Evolutionary conservation across 2,329 filamentous ascomycete species (phyloP).

Genomic region (Alternaria sp.): DNA sequence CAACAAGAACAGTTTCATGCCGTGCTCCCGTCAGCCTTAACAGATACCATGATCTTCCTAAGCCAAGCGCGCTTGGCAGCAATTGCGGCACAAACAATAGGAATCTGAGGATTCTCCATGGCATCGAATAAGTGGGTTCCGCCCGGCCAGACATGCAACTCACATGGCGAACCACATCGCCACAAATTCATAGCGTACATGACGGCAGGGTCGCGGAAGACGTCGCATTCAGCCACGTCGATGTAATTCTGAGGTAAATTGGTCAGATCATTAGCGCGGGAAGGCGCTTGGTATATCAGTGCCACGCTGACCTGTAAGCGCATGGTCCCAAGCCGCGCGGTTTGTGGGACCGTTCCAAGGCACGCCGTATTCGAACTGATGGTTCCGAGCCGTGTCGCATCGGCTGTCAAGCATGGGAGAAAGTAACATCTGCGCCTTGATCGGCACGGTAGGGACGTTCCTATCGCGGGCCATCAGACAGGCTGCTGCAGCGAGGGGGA

Average conservation of each 20-base stretch:
- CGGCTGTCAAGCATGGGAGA: constrained; percentile 28
- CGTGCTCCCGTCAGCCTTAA: background rate
- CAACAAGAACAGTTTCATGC: background rate
- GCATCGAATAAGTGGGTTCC: constrained; percentile 25
- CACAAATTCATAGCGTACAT: constrained; percentile 28
- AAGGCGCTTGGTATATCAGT: constrained; percentile 23
- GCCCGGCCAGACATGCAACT: constrained; percentile 32
- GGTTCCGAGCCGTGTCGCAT: constrained; percentile 28
- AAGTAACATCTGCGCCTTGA: constrained; percentile 28
- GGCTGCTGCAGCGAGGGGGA: constrained; percentile 18
- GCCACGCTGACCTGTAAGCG: constrained; percentile 19
- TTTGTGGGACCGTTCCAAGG: constrained; percentile 20
- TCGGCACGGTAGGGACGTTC: constrained; percentile 7
- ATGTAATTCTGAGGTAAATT: constrained; percentile 29
- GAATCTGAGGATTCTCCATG: constrained; percentile 19
- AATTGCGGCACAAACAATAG: constrained; percentile 20
- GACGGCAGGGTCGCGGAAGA: constrained; percentile 30
- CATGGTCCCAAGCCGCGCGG: constrained; percentile 23
- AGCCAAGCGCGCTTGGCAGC: constrained; percentile 11
- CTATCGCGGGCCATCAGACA: constrained; percentile 29
- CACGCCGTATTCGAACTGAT: constrained; percentile 28
- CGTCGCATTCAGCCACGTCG: constrained; percentile 33
- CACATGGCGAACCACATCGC: constrained; percentile 30
- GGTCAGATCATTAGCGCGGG: constrained; percentile 23
- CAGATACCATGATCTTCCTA: background rate